phyloP scores from a whole-genome alignment of 1,139 yeast species.

The Saccharomyces hybrid region DNA sequence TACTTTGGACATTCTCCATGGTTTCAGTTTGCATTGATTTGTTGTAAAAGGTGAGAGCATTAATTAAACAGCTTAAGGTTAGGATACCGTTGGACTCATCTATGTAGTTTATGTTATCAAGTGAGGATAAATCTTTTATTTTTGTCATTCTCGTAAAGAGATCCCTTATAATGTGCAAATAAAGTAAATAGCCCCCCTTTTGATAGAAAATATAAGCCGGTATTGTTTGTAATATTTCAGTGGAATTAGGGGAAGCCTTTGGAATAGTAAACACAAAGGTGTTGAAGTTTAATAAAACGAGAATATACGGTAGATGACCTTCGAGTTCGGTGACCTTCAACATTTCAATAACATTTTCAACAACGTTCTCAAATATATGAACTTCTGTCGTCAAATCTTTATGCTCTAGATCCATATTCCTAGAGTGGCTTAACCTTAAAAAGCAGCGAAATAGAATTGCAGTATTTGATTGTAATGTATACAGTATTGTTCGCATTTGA shows the following conservation, averaged over 20 bases:
- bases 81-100: constrained; percentile 36
- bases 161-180: constrained; percentile 16
- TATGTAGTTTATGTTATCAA: constrained; percentile 36
- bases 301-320: constrained; percentile 27
- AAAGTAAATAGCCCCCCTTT: constrained; percentile 36
- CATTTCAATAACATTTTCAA: constrained; percentile 21
- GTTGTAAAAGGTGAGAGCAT: constrained; percentile 38
- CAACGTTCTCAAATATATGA: constrained; percentile 24
- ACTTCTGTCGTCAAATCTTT: constrained; percentile 21
- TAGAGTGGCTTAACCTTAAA: constrained; percentile 25
- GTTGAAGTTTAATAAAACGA: constrained; percentile 24
- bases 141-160: constrained; percentile 17
- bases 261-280: constrained; percentile 29
- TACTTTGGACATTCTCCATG: constrained; percentile 26
- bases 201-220: constrained; percentile 44
- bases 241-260: constrained; percentile 23
- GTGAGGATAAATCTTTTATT: constrained; percentile 31
- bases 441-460: constrained; percentile 32
- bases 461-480: constrained; percentile 45
- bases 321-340: constrained; percentile 15
- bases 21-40: constrained; percentile 33
- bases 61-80: constrained; percentile 37
- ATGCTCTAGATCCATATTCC: constrained; percentile 17
- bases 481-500: constrained; percentile 46
- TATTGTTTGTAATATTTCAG: constrained; percentile 36